Base-by-base conservation (phyloP, 305 asterid species). In the Fraxinus platypoda region DNA sequence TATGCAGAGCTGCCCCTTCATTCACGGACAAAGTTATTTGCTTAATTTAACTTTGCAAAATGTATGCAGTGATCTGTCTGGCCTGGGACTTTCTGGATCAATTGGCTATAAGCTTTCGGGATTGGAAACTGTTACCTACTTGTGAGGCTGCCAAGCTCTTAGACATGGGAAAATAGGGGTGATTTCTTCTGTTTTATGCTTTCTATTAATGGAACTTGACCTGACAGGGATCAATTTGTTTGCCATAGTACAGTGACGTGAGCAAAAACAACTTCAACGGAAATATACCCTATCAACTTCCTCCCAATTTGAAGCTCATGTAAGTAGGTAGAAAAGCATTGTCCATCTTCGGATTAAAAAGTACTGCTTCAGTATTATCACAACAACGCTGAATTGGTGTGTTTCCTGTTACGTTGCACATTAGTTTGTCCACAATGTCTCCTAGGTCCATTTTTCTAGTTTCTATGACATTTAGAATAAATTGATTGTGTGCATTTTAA, bases 231-330 rank as follows among this genome's bases (percentile, higher is more conserved):
- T 86, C 76, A 52, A 70, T 84, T 82, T 82, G 84, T 85, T 87
- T 86, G 87, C 77, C 87, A 85, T 87, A 90, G 88, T 88, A 83
- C 93, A 90, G 93, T 87, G 93, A 90, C 82, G 59, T 90, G 86
- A 90, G 93, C 86, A 89, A 84, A 83, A 90, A 90, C 89, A 89
- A 89, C 74, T 87, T 89, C 84, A 85, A 85, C 78, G 89, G 87
- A 82, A 87, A 84, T 84, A 74, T 89, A 78, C 93, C 93, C 3
- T 90, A 88, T 83, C 92, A 87, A 81, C 92, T 90, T 81, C 93
- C 93, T 72, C 90, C 91, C 43, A 85, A 81, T 71, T 62, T 81
- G 82, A 83, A 84, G 34, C 81, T 75, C 70, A 81, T 90, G 93
- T 90, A 87, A 88, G 93, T 82, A 78, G 19, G 80, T 78, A 52